Base-by-base conservation (phyloP, 2,329 filamentous ascomycete genomes). In the Ascochyta rabiei region DNA sequence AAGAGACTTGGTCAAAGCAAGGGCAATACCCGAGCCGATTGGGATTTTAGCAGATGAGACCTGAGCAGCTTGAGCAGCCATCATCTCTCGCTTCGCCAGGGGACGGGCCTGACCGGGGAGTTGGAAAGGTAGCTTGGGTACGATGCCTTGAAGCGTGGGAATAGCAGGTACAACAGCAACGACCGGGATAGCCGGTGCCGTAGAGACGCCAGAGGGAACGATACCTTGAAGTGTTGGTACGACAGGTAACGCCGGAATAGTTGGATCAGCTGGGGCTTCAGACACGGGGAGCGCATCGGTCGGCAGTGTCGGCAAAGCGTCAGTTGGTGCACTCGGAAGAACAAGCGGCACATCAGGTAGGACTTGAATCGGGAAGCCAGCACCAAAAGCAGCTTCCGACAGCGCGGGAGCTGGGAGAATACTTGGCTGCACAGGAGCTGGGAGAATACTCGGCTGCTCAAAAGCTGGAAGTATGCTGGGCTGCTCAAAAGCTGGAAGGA, bases 321-420 rank as follows among this genome's bases (percentile, higher is more conserved):
- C 43, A 19, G 26, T 24, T 4, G 39, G 39, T 24, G 19, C n/a
- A 34, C 31, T 16, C 8, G 31, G 39, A 21, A 53, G 24, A 6
- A 42, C 37, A 9, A 53, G 49, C n/a, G 49, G 49, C 1, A 53
- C 9, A 10, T 53, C 49, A 24, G 48, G 48, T 1, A 52, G 18
- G 4, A 43, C 37, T 10, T 53, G 37, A 33, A 48, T 47, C 2
- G 50, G 50, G 31, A 53, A 53, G 7, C 50, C 50, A 9, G 50
- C 38, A 21, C 51, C 51, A 30, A 54, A 54, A 3, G 44, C 19
- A 4, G 37, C 44, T 6, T 10, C 26, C 3, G 51, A 26, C 9
- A 54, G 33, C 10, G 15, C 40, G 10, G 52, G 19, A 41, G 39
- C 23, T 23, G 21, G 21, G 21, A 23, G 21, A 23, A 23, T 23